Evolutionary conservation across 257 asterid genomes (phyloP), one percentile per base, ranked within the genome.

Genomic region (Prunella vulgaris): DNA sequence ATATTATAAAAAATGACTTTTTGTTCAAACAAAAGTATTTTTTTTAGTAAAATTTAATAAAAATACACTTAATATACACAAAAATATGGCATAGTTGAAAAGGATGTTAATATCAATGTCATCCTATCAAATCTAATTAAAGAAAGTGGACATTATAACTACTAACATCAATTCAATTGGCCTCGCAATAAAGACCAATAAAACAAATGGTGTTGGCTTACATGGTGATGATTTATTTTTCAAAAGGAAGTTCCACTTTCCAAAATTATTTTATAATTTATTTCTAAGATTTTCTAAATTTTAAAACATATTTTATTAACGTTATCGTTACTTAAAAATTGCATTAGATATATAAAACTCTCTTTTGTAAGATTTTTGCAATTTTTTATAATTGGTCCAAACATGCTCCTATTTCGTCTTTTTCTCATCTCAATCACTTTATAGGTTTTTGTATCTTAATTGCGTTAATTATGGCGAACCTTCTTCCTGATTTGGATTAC

Each of bases 91-190:
- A n/a, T n/a, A 10, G 4, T 10, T 38, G 12, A 38, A 4, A 38
- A 40, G 49, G 52, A 44, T 8, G 27, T 18, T 20, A 13, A 21
- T 18, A 22, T 22, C 7, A 8, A 10, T 3, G 3, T 51, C 15
- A 54, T 12, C 15, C 3, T 54, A 35, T 54, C 61, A 54, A 54
- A 54, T 54, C 33, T 54, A 52, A 52, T 52, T 1, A 54, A 49
- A 49, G 24, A 42, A 65, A 74, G 69, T 74, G 74, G 79, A 27
- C 79, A 60, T 37, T 49, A 6, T 42, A 54, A 62, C 56, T 37
- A 61, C 65, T 25, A 25, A 37, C 54, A 60, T 51, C 53, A 53
- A 33, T 49, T 51, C 42, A 62, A 12, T 28, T 44, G 72, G 69
- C 73, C 32, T 69, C 68, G n/a, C 79, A 64, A 13, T 21, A 49